Evolutionary conservation across 345 rosid species (phyloP).

Genomic region (Sonneratia alba): DNA sequence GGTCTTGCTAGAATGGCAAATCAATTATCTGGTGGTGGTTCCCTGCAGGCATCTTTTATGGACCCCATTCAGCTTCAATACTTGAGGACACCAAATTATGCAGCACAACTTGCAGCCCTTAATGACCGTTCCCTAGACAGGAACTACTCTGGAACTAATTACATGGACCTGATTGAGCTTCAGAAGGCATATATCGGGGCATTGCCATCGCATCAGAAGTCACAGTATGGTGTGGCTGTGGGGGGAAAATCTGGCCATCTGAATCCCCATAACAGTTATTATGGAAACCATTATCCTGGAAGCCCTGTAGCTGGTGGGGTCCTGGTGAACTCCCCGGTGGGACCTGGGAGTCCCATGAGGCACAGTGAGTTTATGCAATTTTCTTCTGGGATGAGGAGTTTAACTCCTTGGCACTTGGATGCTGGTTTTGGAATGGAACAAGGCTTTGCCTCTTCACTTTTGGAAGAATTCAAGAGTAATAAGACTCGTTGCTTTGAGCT

Average conservation of each 20-base stretch:
- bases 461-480: slow-evolving; percentile 64
- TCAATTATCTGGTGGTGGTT: slow-evolving; percentile 17
- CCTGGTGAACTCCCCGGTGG: slow-evolving; percentile 44
- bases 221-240: slow-evolving; percentile 28
- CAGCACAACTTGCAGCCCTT: slow-evolving; percentile 40
- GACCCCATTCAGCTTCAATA: slow-evolving; percentile 63
- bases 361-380: slow-evolving; percentile 13
- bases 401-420: slow-evolving; percentile 45
- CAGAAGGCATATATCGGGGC: slow-evolving; percentile 57
- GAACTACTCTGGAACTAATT: slow-evolving; percentile 14
- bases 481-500: slow-evolving; percentile 55
- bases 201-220: slow-evolving; percentile 42
- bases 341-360: slow-evolving; percentile 19
- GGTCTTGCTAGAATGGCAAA: slow-evolving; percentile 28
- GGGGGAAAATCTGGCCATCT: slow-evolving; percentile 44
- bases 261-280: slow-evolving; percentile 28
- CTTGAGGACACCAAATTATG: slow-evolving; percentile 42
- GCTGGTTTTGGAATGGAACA: slow-evolving; percentile 31
- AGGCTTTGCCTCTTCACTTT: slow-evolving; percentile 43
- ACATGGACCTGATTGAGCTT: slow-evolving; percentile 33
- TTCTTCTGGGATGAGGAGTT: slow-evolving; percentile 36
- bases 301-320: slow-evolving; percentile 47
- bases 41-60: slow-evolving; percentile 38
- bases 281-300: slow-evolving; percentile 53
- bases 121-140: slow-evolving; percentile 40